Evolutionary conservation across 163 green algal genomes (phyloP), one percentile per base, ranked within the genome.

Genomic region (Volvox carteri): DNA sequence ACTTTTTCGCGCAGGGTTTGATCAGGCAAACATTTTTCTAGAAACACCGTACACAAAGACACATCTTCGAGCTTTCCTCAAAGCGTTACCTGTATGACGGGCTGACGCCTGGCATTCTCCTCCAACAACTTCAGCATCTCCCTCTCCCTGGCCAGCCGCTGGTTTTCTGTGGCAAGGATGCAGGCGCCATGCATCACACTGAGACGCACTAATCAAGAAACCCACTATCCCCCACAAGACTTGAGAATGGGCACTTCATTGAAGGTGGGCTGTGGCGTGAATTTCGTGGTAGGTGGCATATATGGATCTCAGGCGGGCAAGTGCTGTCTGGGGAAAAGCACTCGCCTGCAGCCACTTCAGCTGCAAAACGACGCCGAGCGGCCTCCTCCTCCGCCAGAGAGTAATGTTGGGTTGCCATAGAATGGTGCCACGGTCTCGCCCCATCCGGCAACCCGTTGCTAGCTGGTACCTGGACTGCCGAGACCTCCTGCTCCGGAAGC

Each of bases 121-220:
- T 89, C 84, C 21, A 37, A 11, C 1, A n/a, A 6, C 23, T 44
- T 42, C n/a, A 23, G 42, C 54, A 67, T 30, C 54, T 89, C 72
- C 39, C 37, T 68, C 41, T 89, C 84, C 28, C 70, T 50, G 0
- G 67, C 42, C 28, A 89, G 33, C 25, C 72, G 39, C 54, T 76
- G 72, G 54, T 89, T 89, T 65, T 89, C 84, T 84, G 84, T 23
- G n/a, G n/a, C n/a, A n/a, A n/a, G n/a, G n/a, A n/a, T n/a, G n/a
- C n/a, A n/a, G n/a, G n/a, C n/a, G n/a, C n/a, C n/a, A n/a, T n/a
- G n/a, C 5, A 23, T 2, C 28, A 41, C 11, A 35, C 35, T n/a
- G n/a, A n/a, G n/a, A n/a, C n/a, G n/a, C n/a, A n/a, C n/a, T n/a
- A n/a, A n/a, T n/a, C n/a, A n/a, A n/a, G n/a, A n/a, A n/a, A n/a